These are phyloP conservation scores for Aquilaria sinensis DNA, from an alignment of 345 rosid genomes.

Conservation along the genomic window DNA sequence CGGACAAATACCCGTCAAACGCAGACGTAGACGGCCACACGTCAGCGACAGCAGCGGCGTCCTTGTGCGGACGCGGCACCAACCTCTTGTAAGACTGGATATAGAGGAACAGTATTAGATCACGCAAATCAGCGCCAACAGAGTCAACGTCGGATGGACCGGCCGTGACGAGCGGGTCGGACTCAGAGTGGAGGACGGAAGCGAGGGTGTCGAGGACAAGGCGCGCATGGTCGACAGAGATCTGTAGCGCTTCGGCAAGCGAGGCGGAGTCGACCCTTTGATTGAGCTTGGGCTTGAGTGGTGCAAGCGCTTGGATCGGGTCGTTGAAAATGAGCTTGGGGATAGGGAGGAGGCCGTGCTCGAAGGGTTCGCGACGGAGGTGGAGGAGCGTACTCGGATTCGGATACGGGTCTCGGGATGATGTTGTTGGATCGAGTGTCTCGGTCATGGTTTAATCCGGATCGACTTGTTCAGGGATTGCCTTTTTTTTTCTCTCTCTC, in stretches of 20 bases:
- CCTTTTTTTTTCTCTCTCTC: neutral
- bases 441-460: conserved; percentile 40
- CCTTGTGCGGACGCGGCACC: conserved; percentile 88
- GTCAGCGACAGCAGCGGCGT: conserved; percentile 89
- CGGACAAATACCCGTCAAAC: conserved; percentile 93
- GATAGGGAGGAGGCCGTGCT: conserved; percentile 94
- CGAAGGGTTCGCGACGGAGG: conserved; percentile 89
- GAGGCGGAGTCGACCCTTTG: conserved; percentile 56
- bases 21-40: conserved; percentile 99
- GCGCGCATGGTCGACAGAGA: conserved; percentile 78
- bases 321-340: conserved; percentile 84
- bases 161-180: conserved; percentile 66
- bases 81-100: conserved; percentile 94
- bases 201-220: conserved; percentile 86
- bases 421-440: conserved; percentile 44
- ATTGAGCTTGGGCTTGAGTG: conserved; percentile 56
- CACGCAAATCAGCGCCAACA: conserved; percentile 76
- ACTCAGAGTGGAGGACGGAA: conserved; percentile 74
- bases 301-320: conserved; percentile 69
- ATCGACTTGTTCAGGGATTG: conserved; percentile 2
- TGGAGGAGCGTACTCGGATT: conserved; percentile 51
- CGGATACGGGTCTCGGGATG: conserved; percentile 37
- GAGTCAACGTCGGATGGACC: conserved; percentile 47
- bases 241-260: conserved; percentile 80
- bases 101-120: conserved; percentile 77